Evolutionary conservation across 345 rosid genomes (phyloP).

Genomic region (Dipteronia dyeriana): DNA sequence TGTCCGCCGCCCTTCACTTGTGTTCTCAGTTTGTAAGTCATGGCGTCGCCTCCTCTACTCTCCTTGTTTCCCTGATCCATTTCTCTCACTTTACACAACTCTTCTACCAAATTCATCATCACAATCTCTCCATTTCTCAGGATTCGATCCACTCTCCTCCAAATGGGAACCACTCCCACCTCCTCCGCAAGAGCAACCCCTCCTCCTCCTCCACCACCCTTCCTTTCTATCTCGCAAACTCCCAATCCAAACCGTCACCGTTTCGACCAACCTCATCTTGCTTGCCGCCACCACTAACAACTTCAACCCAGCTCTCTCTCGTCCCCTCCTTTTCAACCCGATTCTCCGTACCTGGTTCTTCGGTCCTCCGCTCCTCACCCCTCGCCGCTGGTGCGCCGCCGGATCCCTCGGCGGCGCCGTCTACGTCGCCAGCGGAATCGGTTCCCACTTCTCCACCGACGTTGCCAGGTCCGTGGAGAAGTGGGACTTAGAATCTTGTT

Average conservation of each 20-base stretch:
- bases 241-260: slow-evolving; percentile 48
- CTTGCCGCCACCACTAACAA: slow-evolving; percentile 46
- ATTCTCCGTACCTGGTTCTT: slow-evolving; percentile 28
- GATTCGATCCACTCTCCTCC: slow-evolving; percentile 47
- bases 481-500: slow-evolving; percentile 19
- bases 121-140: slow-evolving; percentile 29
- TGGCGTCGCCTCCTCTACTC: slow-evolving; percentile 59
- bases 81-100: slow-evolving; percentile 45
- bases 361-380: slow-evolving; percentile 41
- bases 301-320: slow-evolving; percentile 41
- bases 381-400: slow-evolving; percentile 62
- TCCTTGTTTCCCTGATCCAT: slow-evolving; percentile 46
- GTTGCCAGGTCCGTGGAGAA: slow-evolving; percentile 43
- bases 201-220: slow-evolving; percentile 47
- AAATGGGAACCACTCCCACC: slow-evolving; percentile 47
- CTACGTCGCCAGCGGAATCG: slow-evolving; percentile 46
- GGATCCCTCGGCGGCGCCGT: slow-evolving; percentile 27
- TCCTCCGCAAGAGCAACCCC: slow-evolving; percentile 39
- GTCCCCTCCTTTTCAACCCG: slow-evolving; percentile 50
- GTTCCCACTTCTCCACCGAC: slow-evolving; percentile 46
- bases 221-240: slow-evolving; percentile 46
- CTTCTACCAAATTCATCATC: slow-evolving; percentile 23
- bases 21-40: slow-evolving; percentile 50
- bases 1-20: slow-evolving; percentile 37
- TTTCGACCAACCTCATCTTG: slow-evolving; percentile 38